Base-by-base conservation (phyloP, 164 flowering plant species). In the Annona squamosa region DNA sequence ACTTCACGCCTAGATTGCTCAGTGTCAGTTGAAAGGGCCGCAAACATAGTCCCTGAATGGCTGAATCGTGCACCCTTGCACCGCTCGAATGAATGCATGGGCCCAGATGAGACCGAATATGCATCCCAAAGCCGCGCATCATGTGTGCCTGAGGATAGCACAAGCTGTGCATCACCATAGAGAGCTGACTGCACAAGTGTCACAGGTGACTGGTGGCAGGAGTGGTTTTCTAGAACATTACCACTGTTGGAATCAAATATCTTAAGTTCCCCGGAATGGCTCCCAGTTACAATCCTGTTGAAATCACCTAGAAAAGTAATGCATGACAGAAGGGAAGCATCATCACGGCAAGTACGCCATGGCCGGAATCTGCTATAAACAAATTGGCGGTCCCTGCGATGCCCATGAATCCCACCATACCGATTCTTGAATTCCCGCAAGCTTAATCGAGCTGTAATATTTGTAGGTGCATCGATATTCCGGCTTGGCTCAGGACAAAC, bases 91-190 rank as follows among this genome's bases (percentile, higher is more conserved):
- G 89, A 73, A 80, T 87, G 92, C 65, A 78, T 72, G 3, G 98
- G 92, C 56, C 95, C 99, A 72, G 78, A 83, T 2, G 91, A 82
- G 2, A 96, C 69, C 3, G 91, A 81, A 69, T 89, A 81, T 46
- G 92, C 91, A 81, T 96, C 94, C 99, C 99, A 96, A 19, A 96
- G 77, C 61, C 84, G 82, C 65, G 90, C 98, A 72, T 96, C 99
- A 67, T 78, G 75, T 62, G 88, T 77, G 70, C 94, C 87, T 5
- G 99, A 96, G 42, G 97, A 89, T 13, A 96, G 94, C 72, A 93
- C n/a, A 68, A 90, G 79, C 80, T 86, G 92, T 19, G 82, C 82
- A 4, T 80, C 93, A 65, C 82, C 85, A 63, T 80, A 85, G 46
- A 77, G 48, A 75, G 83, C 76, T 3, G 98, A 87, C 82, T 93